Base-by-base conservation (phyloP, 164 flowering plant species). In the Berberis vulgaris region DNA sequence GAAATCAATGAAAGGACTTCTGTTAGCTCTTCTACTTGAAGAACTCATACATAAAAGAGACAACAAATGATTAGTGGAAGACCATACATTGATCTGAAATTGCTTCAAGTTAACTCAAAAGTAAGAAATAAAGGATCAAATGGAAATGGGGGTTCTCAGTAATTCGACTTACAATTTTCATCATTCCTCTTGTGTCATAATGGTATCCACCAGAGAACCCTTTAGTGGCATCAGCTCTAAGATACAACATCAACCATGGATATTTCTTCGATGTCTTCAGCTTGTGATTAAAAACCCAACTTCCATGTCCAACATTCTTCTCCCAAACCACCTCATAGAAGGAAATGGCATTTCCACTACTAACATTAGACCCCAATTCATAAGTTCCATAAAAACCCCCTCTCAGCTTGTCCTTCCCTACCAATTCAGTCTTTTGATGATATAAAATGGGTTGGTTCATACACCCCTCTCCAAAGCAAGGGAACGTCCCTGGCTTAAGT, bases 171-270 rank as follows among this genome's bases (percentile, higher is more conserved):
- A 62, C 68, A 45, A 11, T 63, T 49, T 57, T 58, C 64, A 67
- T 83, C 80, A 89, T 87, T 65, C 96, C 93, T 69, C 96, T 81
- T 9, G 89, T 82, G 50, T 79, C 77, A 65, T 89, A 85, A 55
- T 82, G 91, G 71, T 89, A 89, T 0, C 96, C 96, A 47, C 96
- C 96, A 66, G 88, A 84, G 62, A 74, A 81, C 11, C 96, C 93
- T 72, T 73, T 74, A 26, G 88, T 76, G 45, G 96, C 87, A 72
- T 89, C 96, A 72, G 96, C 87, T 73, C 93, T 83, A 43, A 89
- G 82, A 70, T 89, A 89, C 74, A 89, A 63, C 96, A 89, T 89
- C 59, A 89, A 73, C 96, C 93, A 87, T 46, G 93, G 96, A 70
- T 87, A 89, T 71, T 85, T 84, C 65, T 74, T 69, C 10, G 96